phyloP scores from a whole-genome alignment of 495 filamentous ascomycete genomes.

The Penicillium chermesinum region DNA sequence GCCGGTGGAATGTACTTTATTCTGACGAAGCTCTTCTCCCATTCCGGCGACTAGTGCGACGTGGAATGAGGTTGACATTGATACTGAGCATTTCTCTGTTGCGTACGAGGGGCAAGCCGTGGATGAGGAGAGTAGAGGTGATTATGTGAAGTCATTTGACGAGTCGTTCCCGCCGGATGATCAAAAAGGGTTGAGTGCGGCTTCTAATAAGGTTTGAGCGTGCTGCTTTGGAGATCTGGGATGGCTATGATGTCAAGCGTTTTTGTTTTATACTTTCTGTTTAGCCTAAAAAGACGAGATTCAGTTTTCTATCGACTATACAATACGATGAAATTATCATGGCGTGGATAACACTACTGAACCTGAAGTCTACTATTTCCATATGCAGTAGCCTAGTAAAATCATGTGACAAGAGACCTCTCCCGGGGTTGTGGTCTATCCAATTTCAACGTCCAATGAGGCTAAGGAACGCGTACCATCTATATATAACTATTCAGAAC shows the following conservation, averaged over 20 bases:
- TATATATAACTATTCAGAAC: no score
- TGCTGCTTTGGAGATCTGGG: background rate
- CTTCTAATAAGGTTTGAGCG: conserved; percentile 11
- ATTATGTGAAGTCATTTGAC: conserved; percentile 7
- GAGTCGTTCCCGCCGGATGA: conserved; percentile 14
- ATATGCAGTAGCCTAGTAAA: no score
- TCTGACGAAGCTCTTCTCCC: conserved; percentile 63
- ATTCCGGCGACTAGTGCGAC: conserved; percentile 65
- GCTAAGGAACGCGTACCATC: no score
- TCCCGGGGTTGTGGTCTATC: no score
- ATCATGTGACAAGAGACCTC: no score
- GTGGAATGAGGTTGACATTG: conserved; percentile 80
- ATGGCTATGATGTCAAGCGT: background rate
- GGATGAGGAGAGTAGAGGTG: conserved; percentile 19
- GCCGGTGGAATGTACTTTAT: conserved; percentile 61
- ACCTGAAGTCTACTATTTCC: no score
- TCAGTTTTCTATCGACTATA: no score
- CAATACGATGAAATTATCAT: no score
- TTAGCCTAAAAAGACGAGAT: no score
- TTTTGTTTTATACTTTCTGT: background rate
- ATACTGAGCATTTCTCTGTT: conserved; percentile 33
- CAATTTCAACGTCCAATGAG: no score
- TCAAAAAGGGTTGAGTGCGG: conserved; percentile 15
- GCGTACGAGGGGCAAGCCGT: conserved; percentile 37
- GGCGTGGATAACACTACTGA: no score